Base-by-base conservation (phyloP, 2,329 filamentous ascomycete species). In the Cladosporium oxysporum region DNA sequence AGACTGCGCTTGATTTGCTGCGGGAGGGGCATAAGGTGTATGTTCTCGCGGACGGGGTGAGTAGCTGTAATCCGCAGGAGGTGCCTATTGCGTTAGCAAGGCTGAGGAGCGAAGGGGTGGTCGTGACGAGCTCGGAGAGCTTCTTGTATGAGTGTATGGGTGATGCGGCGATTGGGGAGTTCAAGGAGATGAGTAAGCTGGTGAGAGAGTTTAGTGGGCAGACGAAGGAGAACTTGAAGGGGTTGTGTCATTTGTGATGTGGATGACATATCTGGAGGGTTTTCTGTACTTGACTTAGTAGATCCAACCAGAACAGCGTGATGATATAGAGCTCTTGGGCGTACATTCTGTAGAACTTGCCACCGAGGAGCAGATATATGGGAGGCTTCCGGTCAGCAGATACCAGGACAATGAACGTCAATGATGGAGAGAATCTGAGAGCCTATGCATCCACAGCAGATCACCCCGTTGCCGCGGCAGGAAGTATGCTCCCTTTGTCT, bases 81-180 rank as follows among this genome's bases (percentile, higher is more conserved):
- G 85, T 96, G 8, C 85, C 85, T 1, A 81, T 98, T 70, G 94
- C 94, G 57, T 81, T 98, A 67, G 89, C 87, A 26, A 80, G 94
- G 68, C 76, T 98, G 80, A 83, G 92, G 71, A 83, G 85, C 70
- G 92, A 90, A 70, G 93, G 93, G 0, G 91, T 89, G 41, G 81
- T 87, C 7, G 88, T 98, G 35, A 97, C 93, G 21, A 92, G 90
- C 28, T 95, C 91, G 78, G 94, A 98, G 86, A 91, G 91, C 78
- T 90, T 91, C 80, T 80, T 97, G 75, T 98, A 96, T 80, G 93
- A 98, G 82, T 88, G 88, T 73, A 85, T 97, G 81, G 92, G 91
- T 21, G 93, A 97, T 80, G 92, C 94, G 7, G 83, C 80, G 14
- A 87, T 89, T 72, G 79, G 83, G 0, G 87, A 89, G 64, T 97